Evolutionary conservation across 805 yeast species (phyloP), one percentile per base, ranked within the genome.

Genomic region (Barnettozyma vustinii): DNA sequence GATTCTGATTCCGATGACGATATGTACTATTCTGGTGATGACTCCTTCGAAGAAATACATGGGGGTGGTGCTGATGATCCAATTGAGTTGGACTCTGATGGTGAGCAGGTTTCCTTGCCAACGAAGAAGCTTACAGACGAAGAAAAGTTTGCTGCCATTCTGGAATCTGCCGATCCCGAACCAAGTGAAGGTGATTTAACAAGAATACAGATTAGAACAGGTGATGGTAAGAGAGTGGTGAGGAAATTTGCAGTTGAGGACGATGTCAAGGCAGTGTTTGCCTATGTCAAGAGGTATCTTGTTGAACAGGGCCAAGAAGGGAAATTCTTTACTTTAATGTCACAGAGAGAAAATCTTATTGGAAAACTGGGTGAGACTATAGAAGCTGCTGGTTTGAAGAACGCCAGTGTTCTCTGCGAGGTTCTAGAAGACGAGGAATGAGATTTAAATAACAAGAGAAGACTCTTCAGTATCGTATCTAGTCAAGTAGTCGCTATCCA

Each of bases 161-260:
- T 61, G 27, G 73, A 91, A 0, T 56, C 60, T 2, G 75, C 73
- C 40, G 79, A 81, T 49, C 69, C 70, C 0, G 97, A 90, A 59
- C 95, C 96, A 1, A 30, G 20, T 12, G 64, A 76, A 1, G 62
- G 70, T 2, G 35, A 54, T 3, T 62, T 67, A 6, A 72, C 81
- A 0, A 73, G 97, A 58, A 77, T 94, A 23, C 98, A 94, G 66
- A 76, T 94, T n/a, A 74, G 97, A 51, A 77, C 87, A 26, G 94
- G 91, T 16, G 88, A 84, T 58, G 97, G 98, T n/a, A 76, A 81
- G 42, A 74, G 97, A 50, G 68, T 84, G 12, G 84, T 92, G 10
- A 83, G 88, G 51, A 77, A 87, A 50, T 86, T 92, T 56, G 66
- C 68, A 9, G 59, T 76, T 10, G 63, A 68, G 4, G 96, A 87